Evolutionary conservation across 83 land plant genomes (phyloP), one percentile per base, ranked within the genome.

Genomic region (Thuja plicata): DNA sequence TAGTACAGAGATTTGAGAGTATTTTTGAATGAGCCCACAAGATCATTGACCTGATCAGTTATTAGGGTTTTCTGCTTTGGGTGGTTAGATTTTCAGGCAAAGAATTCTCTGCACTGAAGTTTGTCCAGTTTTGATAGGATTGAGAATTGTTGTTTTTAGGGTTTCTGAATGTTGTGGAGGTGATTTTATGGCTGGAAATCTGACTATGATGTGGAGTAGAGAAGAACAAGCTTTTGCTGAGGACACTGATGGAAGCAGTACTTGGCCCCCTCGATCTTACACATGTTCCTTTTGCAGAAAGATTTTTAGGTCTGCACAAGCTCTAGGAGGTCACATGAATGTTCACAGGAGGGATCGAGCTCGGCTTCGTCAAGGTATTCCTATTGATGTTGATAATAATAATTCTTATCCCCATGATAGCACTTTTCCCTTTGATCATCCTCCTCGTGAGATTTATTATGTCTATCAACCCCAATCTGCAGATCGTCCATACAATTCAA

Each of bases 241-340:
- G 82, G 82, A 79, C 43, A 37, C 82, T 6, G 82, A 38, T 16
- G 82, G 43, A 37, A 34, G 38, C 24, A 78, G 43, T 40, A 79
- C 82, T 38, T 79, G 82, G 82, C 82, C 82, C 43, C 82, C 82
- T 79, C 82, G 82, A 1, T 79, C 82, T 1, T 79, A 79, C 86
- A 91, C 88, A 11, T 91, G 92, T 84, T 82, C 66, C 50, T 91
- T 91, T 77, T 91, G 92, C 91, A 87, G 87, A 73, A 86, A 88
- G 60, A 86, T 70, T 32, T 91, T 91, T 84, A 60, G 84, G 37
- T 81, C 90, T 19, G 91, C 92, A 9, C 92, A 91, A 60, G 92
- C 92, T 7, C 55, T 91, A 16, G 92, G 92, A 37, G 92, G 92
- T 54, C 92, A 91, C 60, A 91, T 91, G 92, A 91, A 91, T 50